Evolutionary conservation across 192 early-diverging fungal species (phyloP).

Genomic region (Linderina pennispora): DNA sequence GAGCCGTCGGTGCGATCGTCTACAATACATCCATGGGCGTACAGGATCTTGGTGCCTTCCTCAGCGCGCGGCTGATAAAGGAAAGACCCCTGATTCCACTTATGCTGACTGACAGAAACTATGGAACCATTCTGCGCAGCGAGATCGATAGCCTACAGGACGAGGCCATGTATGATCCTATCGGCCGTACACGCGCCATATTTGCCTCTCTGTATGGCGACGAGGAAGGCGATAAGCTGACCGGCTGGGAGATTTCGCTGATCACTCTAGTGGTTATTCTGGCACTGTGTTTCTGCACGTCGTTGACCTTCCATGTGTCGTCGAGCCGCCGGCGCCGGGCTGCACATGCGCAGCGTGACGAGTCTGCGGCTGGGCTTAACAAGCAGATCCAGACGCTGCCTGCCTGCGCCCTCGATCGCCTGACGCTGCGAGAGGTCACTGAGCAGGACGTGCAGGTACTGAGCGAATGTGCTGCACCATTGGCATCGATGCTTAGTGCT

Average conservation of each 20-base stretch:
- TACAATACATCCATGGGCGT: constrained; percentile 26
- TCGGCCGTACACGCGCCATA: constrained; percentile 25
- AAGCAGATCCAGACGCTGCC: constrained; percentile 39
- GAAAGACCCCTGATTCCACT: constrained; percentile 19
- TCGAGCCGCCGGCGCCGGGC: constrained; percentile 10
- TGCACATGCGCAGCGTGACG: background rate
- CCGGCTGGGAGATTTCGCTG: constrained; percentile 42
- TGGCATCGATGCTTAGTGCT: constrained; percentile 25
- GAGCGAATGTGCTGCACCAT: constrained; percentile 29
- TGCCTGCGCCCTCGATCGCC: constrained; percentile 34
- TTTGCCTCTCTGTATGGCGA: constrained; percentile 38
- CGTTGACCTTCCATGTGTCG: constrained; percentile 32
- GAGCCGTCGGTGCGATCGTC: constrained; percentile 40
- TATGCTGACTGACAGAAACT: constrained; percentile 29
- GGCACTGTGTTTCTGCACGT: constrained; percentile 35
- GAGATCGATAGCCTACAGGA: constrained; percentile 21
- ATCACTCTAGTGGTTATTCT: constrained; percentile 38
- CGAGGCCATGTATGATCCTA: constrained; percentile 10
- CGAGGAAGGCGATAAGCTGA: constrained; percentile 25
- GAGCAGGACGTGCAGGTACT: constrained; percentile 23
- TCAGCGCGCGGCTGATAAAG: constrained; percentile 10
- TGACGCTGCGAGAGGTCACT: constrained; percentile 32
- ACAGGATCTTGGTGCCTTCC: constrained; percentile 6
- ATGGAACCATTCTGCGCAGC: constrained; percentile 31
- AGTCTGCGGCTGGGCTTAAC: background rate